Base-by-base conservation (phyloP, 148 eudicot species). In the Selenicereus undatus region DNA sequence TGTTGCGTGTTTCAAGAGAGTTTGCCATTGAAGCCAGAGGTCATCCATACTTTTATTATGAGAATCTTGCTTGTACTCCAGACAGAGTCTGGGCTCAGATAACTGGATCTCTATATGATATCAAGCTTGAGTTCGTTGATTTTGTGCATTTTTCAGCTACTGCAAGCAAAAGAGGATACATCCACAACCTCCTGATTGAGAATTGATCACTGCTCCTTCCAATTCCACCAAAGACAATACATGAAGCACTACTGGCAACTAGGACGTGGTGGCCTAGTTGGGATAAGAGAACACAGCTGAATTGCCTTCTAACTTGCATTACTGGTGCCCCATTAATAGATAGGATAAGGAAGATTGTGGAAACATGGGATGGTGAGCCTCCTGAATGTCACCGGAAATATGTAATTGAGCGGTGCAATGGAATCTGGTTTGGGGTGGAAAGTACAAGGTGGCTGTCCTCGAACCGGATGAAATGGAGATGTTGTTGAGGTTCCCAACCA, bases 361-460 rank as follows among this genome's bases (percentile, higher is more conserved):
- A n/a, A n/a, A n/a, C n/a, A n/a, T n/a, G n/a, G 3, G 75, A 79
- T 43, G 77, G 81, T 11, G 54, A n/a, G 18, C 84, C 87, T 26
- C 73, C 84, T 74, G 22, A 18, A 36, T 4, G 2, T 2, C 82
- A 77, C 58, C 77, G 21, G 35, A 54, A 58, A 14, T 81, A 22
- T 43, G 82, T 74, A 0, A 74, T 78, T 20, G 51, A 69, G 5
- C 84, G 77, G 30, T 81, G 80, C 73, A 81, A 10, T 85, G 87
- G 87, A 85, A 85, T 43, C 45, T 85, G 65, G 81, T 81, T 21
- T 78, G 87, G 84, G 87, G 81, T 24, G 84, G 84, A 26, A 81
- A 78, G 76, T n/a, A 75, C 29, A 78, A 68, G 71, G 84, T 78
- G 16, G 84, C 79, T 5, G 75, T 75, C 2, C 72, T 78, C 1